Evolutionary conservation across 2,329 filamentous ascomycete genomes (phyloP).

Genomic region (Aspergillus latus): DNA sequence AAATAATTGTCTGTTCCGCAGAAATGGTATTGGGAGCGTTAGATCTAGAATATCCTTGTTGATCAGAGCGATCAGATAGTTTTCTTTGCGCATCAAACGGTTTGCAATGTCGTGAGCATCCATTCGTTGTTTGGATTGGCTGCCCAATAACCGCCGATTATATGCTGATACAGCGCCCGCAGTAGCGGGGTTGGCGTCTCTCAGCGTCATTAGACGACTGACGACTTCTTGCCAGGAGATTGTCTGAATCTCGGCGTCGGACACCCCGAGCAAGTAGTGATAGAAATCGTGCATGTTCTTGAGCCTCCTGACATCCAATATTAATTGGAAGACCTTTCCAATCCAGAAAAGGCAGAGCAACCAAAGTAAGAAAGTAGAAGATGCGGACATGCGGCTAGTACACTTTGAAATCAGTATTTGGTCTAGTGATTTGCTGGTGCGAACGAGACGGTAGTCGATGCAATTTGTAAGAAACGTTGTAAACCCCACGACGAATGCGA

Average conservation of each 20-base stretch:
- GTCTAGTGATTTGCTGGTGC: constrained; percentile 61
- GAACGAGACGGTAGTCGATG: constrained; percentile 73
- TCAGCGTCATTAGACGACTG: constrained; percentile 75
- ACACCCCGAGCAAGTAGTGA: constrained; percentile 75
- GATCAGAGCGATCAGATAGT: constrained; percentile 93
- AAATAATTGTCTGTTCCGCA: constrained; percentile 76
- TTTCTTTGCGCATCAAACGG: constrained; percentile 91
- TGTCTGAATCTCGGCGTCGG: constrained; percentile 84
- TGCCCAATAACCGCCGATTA: constrained; percentile 66
- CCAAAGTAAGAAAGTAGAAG: constrained; percentile 79
- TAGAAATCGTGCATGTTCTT: constrained; percentile 83
- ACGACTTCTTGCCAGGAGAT: constrained; percentile 94
- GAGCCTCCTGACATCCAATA: constrained; percentile 71
- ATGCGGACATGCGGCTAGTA: constrained; percentile 69
- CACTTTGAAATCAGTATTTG: constrained; percentile 72
- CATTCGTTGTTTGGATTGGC: constrained; percentile 87
- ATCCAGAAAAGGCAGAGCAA: constrained; percentile 83
- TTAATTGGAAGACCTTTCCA: constrained; percentile 72
- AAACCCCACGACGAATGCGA: constrained; percentile 77
- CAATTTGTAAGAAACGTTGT: constrained; percentile 83
- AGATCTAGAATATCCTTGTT: constrained; percentile 95
- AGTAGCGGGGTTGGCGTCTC: constrained; percentile 87
- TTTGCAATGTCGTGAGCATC: constrained; percentile 98
- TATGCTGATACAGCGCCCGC: constrained; percentile 59
- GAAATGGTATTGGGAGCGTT: constrained; percentile 79